Evolutionary conservation across 2,329 filamentous ascomycete genomes (phyloP).

Genomic region (Diaporthe sp.): DNA sequence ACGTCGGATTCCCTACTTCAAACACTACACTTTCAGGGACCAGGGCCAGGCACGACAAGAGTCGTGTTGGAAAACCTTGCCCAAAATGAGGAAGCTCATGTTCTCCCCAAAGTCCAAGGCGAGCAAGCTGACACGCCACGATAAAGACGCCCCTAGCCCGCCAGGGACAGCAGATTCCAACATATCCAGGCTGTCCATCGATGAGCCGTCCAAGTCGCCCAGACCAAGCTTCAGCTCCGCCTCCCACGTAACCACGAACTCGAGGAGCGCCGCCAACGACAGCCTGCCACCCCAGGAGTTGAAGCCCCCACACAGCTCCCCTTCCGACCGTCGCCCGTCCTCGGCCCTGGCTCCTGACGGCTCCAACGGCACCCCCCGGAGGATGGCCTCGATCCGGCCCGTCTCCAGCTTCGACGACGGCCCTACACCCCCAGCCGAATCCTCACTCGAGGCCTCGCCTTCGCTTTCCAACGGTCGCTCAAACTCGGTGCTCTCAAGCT

Average conservation of each 20-base stretch:
- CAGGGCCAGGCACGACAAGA: constrained; percentile 38
- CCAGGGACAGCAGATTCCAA: constrained; percentile 39
- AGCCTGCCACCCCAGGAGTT: constrained; percentile 34
- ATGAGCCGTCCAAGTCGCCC: constrained; percentile 38
- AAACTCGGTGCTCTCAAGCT: constrained; percentile 69
- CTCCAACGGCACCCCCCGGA: constrained; percentile 46
- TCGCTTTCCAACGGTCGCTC: constrained; percentile 48
- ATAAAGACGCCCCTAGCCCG: constrained; percentile 39
- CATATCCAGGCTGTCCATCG: constrained; percentile 39
- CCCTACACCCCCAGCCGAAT: constrained; percentile 55
- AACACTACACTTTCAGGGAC: constrained; percentile 37
- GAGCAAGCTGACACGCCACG: constrained; percentile 41
- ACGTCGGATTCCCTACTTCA: constrained; percentile 23
- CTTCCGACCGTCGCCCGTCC: constrained; percentile 45
- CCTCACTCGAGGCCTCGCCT: constrained; percentile 53
- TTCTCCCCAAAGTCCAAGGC: constrained; percentile 39
- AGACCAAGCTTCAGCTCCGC: constrained; percentile 39
- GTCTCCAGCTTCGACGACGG: constrained; percentile 67
- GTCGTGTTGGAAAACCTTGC: constrained; percentile 34
- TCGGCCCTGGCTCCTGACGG: constrained; percentile 43
- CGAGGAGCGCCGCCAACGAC: constrained; percentile 23
- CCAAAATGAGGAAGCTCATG: constrained; percentile 42
- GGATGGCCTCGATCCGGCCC: constrained; percentile 64
- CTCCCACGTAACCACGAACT: constrained; percentile 34
- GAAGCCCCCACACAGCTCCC: constrained; percentile 42